phyloP scores from a whole-genome alignment of 495 filamentous ascomycete genomes.

The Terfezia claveryi region DNA sequence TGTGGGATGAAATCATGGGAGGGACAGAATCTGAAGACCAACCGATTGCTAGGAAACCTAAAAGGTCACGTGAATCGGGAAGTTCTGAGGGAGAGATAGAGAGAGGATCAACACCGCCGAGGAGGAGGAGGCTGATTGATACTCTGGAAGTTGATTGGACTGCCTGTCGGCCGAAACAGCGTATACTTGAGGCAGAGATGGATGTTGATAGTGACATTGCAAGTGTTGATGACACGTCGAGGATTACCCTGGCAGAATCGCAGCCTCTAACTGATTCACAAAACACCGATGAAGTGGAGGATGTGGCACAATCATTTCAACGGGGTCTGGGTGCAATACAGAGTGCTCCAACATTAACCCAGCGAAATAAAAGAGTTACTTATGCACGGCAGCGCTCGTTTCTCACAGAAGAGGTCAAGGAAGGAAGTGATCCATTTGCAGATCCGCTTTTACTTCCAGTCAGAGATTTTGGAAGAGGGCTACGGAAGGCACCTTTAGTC shows the following conservation, averaged over 20 bases:
- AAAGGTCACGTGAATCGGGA: background rate
- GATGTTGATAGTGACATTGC: background rate
- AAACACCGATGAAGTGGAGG: too few relatives aligned
- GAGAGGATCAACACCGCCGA: conserved; percentile 7
- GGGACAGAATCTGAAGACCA: background rate
- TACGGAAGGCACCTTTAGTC: conserved; percentile 17
- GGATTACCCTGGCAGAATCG: too few relatives aligned
- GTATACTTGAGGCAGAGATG: background rate
- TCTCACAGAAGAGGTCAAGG: conserved; percentile 12
- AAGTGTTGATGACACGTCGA: background rate
- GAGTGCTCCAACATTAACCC: background rate
- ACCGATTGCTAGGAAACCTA: background rate
- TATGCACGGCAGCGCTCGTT: conserved; percentile 18
- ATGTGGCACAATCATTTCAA: too few relatives aligned
- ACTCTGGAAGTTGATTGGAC: conserved; percentile 21
- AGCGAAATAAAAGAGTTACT: conserved; percentile 10
- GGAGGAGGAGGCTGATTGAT: conserved; percentile 33
- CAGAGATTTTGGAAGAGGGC: conserved; percentile 19
- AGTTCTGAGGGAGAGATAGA: conserved; percentile 1
- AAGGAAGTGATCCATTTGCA: conserved; percentile 14
- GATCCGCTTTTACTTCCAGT: conserved; percentile 11
- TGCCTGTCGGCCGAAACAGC: background rate
- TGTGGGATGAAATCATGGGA: background rate
- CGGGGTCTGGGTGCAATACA: too few relatives aligned
- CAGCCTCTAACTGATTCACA: too few relatives aligned